A percentile compares a stretch with the other conserved stretches of the same genome.
Evolutionary conservation across 495 filamentous ascomycete genomes (phyloP).

Genomic region (Sordaria brevicollis): DNA sequence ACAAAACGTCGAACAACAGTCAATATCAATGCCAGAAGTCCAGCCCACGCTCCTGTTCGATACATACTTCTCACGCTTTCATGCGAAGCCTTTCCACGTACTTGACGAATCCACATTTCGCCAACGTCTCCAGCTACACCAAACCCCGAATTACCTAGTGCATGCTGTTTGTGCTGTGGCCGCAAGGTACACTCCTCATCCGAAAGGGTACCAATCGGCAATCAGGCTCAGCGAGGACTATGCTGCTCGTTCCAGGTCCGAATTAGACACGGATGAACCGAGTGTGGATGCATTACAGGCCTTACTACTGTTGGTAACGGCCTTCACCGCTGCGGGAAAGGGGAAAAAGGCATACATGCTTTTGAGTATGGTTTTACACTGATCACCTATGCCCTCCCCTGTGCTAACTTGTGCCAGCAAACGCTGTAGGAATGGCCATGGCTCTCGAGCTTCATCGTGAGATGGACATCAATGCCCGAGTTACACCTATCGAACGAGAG

Average conservation of each 20-base stretch:
- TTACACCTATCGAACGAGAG: constrained; percentile 56
- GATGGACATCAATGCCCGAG: constrained; percentile 44
- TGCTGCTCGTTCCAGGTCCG: constrained; percentile 51
- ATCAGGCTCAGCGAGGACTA: constrained; percentile 55
- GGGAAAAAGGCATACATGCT: constrained; percentile 83
- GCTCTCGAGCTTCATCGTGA: constrained; percentile 69
- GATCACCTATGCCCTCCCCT: not conserved
- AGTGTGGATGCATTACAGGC: constrained; percentile 66
- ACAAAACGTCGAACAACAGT: not conserved
- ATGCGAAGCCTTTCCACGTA: constrained; percentile 69
- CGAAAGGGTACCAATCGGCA: constrained; percentile 49
- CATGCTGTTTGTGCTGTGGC: constrained; percentile 67
- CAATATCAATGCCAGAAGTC: constrained; percentile 12
- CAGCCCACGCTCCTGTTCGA: constrained; percentile 56
- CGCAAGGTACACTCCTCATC: constrained; percentile 53
- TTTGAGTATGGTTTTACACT: constrained; percentile 43
- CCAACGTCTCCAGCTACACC: constrained; percentile 54
- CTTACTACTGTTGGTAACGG: constrained; percentile 62
- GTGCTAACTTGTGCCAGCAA: constrained; percentile 38
- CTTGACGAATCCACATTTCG: constrained; percentile 62
- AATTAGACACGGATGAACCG: constrained; percentile 69
- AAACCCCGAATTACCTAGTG: constrained; percentile 51
- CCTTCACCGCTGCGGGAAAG: constrained; percentile 65
- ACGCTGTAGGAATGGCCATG: constrained; percentile 69
- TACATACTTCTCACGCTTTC: constrained; percentile 63